Conservation (phyloP, 2,329 filamentous ascomycete species). For the Microdochium trichocladiopsis region DNA sequence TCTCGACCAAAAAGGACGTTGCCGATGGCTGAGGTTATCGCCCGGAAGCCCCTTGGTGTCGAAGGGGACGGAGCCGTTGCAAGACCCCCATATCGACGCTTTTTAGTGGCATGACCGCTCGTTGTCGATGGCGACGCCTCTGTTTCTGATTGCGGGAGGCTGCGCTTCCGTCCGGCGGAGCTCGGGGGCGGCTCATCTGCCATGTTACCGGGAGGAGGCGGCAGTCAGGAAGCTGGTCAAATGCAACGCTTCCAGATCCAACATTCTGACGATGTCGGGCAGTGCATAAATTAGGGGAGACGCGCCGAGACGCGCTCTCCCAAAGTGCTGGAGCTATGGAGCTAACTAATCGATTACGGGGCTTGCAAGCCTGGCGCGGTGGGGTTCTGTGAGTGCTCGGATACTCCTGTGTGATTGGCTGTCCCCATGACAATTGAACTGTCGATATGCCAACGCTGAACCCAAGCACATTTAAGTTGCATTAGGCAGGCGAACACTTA, state of each 20-base stretch:
- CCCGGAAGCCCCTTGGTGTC: slow-evolving; percentile 13
- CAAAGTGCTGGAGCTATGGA: no score
- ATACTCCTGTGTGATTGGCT: no score
- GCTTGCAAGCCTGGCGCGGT: no score
- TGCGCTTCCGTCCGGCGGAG: slow-evolving; percentile 16
- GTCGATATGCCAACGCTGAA: no score
- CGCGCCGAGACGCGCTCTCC: no score
- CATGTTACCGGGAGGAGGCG: slow-evolving; percentile 8
- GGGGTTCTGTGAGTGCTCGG: no score
- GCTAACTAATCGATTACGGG: no score
- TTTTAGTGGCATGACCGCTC: neutral
- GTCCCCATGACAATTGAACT: no score
- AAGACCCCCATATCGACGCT: neutral
- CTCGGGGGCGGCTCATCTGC: slow-evolving; percentile 10
- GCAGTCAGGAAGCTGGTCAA: neutral
- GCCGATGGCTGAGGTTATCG: slow-evolving; percentile 14
- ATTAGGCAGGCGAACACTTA: no score
- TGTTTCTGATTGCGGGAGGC: slow-evolving; percentile 11
- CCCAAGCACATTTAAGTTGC: no score
- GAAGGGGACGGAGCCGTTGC: slow-evolving; percentile 12
- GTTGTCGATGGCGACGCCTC: slow-evolving; percentile 9
- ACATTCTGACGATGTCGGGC: neutral
- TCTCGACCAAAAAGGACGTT: slow-evolving; percentile 5
- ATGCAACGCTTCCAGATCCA: neutral
- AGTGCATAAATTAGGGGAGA: no score